Percentiles rank a stretch among this genome's conserved stretches.
Conservation (phyloP, 2,329 filamentous ascomycete species). For the Didymella pinodella region DNA sequence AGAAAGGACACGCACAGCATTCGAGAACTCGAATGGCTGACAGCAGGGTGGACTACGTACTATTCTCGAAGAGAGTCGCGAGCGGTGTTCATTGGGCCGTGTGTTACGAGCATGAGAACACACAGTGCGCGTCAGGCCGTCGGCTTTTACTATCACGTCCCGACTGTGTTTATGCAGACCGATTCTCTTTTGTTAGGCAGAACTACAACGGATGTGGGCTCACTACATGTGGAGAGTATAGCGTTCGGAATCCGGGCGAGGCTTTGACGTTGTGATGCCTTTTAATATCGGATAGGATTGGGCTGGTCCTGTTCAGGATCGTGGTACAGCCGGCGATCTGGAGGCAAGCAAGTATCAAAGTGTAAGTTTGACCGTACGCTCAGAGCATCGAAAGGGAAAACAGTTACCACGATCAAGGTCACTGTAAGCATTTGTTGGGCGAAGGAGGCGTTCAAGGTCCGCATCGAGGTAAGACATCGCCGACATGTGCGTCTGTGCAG, state of each 20-base stretch:
- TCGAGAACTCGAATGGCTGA: neutral
- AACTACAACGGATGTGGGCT: neutral
- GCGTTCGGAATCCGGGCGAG: no score
- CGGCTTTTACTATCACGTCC: neutral
- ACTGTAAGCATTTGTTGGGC: neutral
- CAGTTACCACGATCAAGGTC: neutral
- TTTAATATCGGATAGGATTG: neutral
- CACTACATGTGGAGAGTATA: neutral
- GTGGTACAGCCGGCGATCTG: neutral
- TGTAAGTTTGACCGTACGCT: neutral
- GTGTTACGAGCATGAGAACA: neutral
- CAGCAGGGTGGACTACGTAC: neutral
- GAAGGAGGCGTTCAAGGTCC: neutral
- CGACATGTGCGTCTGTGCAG: slow-evolving; percentile 1
- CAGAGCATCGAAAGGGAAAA: neutral
- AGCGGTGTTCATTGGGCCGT: neutral
- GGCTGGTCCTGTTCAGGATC: neutral
- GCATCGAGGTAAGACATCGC: slow-evolving; percentile 11
- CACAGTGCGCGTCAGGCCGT: no score
- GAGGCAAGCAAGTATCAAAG: neutral
- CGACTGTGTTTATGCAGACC: neutral
- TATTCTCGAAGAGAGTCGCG: neutral
- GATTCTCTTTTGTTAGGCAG: neutral
- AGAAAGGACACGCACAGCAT: neutral
- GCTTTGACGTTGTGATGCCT: neutral